These are phyloP conservation scores for Backusella liffmaniae DNA, from an alignment of 192 early-diverging fungal species.

Conservation along the genomic window DNA sequence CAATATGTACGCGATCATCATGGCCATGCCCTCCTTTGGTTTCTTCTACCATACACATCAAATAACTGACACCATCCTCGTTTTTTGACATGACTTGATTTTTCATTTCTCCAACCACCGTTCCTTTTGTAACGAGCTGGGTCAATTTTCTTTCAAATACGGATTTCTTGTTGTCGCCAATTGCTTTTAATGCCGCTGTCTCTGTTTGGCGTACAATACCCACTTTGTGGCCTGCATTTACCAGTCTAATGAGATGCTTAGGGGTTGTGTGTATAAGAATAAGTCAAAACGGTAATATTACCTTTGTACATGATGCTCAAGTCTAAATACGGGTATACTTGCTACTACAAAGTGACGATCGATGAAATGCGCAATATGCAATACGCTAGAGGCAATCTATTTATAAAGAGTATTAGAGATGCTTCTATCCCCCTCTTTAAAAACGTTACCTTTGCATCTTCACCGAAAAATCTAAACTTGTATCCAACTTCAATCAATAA, in stretches of 20 bases:
- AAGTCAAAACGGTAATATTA: neutral
- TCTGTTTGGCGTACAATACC: slow-evolving; percentile 83
- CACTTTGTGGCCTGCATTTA: slow-evolving; percentile 82
- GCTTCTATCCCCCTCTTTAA: neutral
- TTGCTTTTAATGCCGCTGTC: slow-evolving; percentile 83
- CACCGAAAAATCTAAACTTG: slow-evolving; percentile 89
- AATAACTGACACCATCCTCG: slow-evolving; percentile 35
- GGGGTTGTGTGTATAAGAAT: neutral
- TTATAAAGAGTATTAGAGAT: neutral
- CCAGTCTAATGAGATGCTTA: slow-evolving; percentile 49
- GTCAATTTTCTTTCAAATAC: slow-evolving; percentile 69
- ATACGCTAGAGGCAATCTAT: slow-evolving; percentile 69
- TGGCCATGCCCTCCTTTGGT: slow-evolving; percentile 39
- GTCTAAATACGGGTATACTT: slow-evolving; percentile 75
- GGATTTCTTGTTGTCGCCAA: slow-evolving; percentile 59
- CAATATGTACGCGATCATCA: slow-evolving; percentile 45
- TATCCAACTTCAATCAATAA: slow-evolving; percentile 93
- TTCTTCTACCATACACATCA: slow-evolving; percentile 52
- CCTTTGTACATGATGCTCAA: slow-evolving; percentile 81
- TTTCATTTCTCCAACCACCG: slow-evolving; percentile 45
- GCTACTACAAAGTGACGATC: slow-evolving; percentile 80
- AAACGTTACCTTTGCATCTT: slow-evolving; percentile 71
- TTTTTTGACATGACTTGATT: slow-evolving; percentile 32
- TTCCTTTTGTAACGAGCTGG: slow-evolving; percentile 70
- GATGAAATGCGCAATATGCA: slow-evolving; percentile 78